Conservation (phyloP, 805 yeast genomes). For the Metschnikowia vanudenii region DNA sequence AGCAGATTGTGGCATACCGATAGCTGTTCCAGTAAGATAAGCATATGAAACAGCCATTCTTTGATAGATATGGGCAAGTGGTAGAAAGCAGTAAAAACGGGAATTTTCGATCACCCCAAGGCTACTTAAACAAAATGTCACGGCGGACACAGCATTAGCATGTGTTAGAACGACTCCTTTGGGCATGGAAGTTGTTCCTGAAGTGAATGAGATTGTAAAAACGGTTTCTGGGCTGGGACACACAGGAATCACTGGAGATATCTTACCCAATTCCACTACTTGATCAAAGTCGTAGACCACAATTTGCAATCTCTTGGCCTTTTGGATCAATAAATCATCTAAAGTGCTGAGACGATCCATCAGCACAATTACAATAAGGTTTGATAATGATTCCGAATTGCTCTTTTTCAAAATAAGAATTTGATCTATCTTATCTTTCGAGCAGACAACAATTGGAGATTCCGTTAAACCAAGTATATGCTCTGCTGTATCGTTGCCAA, state of each 20-base stretch:
- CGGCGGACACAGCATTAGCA: conserved; percentile 15
- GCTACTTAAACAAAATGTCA: conserved; percentile 11
- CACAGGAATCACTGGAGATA: conserved; percentile 26
- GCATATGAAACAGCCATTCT: conserved; percentile 18
- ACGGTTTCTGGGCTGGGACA: conserved; percentile 34
- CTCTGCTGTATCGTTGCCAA: conserved; percentile 35
- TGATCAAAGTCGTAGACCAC: conserved; percentile 26
- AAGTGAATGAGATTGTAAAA: conserved; percentile 46
- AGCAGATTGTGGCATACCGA: conserved; percentile 34
- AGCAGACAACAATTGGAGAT: conserved; percentile 27
- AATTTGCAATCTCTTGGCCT: conserved; percentile 20
- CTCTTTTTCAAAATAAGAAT: conserved; percentile 45
- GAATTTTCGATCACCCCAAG: conserved; percentile 1
- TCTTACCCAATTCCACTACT: conserved; percentile 41
- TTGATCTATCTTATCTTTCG: conserved; percentile 50
- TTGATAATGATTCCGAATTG: conserved; percentile 30
- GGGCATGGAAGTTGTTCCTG: conserved; percentile 65
- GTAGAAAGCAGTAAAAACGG: conserved; percentile 23
- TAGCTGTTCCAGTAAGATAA: conserved; percentile 18
- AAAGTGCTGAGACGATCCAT: conserved; percentile 39
- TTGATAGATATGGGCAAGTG: conserved; percentile 28
- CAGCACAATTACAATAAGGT: conserved; percentile 52
- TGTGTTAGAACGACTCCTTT: conserved; percentile 64
- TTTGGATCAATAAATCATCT: conserved; percentile 14
- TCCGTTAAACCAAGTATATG: conserved; percentile 35